Evolutionary conservation across 805 yeast species (phyloP).

Genomic region (Kazachstania kunashirensis): DNA sequence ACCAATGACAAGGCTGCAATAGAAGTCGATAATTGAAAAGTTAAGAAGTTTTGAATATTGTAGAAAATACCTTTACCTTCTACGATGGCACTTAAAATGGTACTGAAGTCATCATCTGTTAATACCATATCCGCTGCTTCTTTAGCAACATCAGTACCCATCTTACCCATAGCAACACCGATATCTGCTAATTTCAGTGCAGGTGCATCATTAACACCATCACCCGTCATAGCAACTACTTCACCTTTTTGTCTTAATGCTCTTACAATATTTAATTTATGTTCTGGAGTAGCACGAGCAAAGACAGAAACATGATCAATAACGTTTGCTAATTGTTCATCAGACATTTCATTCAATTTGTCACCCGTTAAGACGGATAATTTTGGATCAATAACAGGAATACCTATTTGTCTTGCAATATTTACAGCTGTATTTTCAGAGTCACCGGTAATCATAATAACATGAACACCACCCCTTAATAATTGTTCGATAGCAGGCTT

Average conservation of each 20-base stretch:
- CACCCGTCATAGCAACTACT: conserved; percentile 99
- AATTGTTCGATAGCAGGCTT: conserved; percentile 61
- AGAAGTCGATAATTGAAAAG: conserved; percentile 92
- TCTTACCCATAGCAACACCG: conserved; percentile 87
- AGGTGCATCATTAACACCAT: conserved; percentile 98
- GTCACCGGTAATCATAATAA: conserved; percentile 98
- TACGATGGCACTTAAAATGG: conserved; percentile 85
- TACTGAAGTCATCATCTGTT: conserved; percentile 93
- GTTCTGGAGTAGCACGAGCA: conserved; percentile 94
- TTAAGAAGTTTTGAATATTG: conserved; percentile 88
- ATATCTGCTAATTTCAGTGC: conserved; percentile 92
- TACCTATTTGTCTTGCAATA: conserved; percentile 84
- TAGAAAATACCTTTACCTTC: conserved; percentile 97
- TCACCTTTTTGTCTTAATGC: conserved; percentile 88
- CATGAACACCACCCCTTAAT: conserved; percentile 88
- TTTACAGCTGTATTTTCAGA: conserved; percentile 77
- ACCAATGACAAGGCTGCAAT: conserved; percentile 89
- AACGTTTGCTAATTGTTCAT: conserved; percentile 61
- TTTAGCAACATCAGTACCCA: conserved; percentile 97
- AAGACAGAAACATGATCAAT: conserved; percentile 79
- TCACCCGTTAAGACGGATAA: conserved; percentile 78
- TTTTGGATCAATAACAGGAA: conserved; percentile 57
- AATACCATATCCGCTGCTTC: conserved; percentile 98
- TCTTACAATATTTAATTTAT: conserved; percentile 79
- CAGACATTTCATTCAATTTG: conserved; percentile 62